Conservation (phyloP, 192 early-diverging fungal genomes). For the Podila minutissima region DNA sequence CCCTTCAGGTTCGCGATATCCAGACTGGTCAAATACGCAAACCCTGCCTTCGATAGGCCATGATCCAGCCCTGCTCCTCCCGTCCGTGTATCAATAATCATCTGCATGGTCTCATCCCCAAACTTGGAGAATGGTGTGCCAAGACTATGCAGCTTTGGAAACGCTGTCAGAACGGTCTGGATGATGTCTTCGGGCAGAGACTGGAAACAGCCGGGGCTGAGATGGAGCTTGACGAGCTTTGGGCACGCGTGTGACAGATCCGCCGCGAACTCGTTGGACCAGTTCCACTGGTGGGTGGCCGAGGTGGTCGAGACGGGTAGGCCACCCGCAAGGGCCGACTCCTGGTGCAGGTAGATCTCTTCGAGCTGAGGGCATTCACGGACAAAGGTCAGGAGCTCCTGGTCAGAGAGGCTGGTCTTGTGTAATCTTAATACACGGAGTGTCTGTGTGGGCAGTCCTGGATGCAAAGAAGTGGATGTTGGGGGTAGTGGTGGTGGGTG, state of each 20-base stretch:
- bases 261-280: conserved; percentile 1
- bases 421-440: conserved; percentile 6
- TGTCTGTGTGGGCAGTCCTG: not conserved
- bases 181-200: conserved; percentile 7
- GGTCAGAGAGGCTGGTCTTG: conserved; percentile 9
- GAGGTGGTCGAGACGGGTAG: not conserved
- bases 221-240: conserved; percentile 8
- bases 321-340: not conserved
- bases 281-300: conserved; percentile 15
- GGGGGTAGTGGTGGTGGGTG: not conserved
- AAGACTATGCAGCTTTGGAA: not conserved
- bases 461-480: not conserved
- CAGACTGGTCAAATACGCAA: conserved; percentile 4
- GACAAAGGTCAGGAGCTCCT: conserved; percentile 2
- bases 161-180: not conserved
- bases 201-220: conserved; percentile 9
- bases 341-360: conserved; percentile 16
- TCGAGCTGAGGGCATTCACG: conserved; percentile 8
- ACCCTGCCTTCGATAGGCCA: not conserved
- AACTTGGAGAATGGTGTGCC: conserved; percentile 10
- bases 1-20: conserved; percentile 8
- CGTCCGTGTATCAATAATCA: not conserved
- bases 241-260: conserved; percentile 3
- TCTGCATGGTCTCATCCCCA: conserved; percentile 11
- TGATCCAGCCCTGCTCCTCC: not conserved